Base-by-base conservation (phyloP, 2,329 filamentous ascomycete genomes). In the Sarocladium oryzae region DNA sequence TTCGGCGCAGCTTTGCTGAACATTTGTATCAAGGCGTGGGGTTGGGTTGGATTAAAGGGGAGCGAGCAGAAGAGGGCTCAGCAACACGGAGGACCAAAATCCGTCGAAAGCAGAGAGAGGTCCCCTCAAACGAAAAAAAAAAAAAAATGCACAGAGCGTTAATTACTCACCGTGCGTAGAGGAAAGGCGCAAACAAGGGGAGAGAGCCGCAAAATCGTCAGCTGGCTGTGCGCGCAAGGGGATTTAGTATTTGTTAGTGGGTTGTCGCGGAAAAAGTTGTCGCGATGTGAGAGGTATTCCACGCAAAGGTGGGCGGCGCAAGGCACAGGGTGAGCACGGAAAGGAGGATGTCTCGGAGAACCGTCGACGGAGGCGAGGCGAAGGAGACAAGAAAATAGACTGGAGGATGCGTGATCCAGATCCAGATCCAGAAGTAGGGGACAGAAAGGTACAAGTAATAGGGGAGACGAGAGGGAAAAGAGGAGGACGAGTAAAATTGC, bases 401-500 rank as follows among this genome's bases (percentile, higher is more conserved):
- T 20, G 40, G 37, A 43, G 20, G 40, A 43, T 28, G 36, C 16
- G 36, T 40, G 40, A 43, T 26, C 40, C 40, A 43, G 23, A 40
- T 40, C 36, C 18, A 40, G 36, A 18, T 36, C 11, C 33, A 30
- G 28, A 30, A 30, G 28, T 13, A 30, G 33, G 20, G 3, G 43
- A 20, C 24, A 15, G 40, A 26, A n/a, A 48, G 26, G 33, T 9
- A 43, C 16, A 13, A n/a, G 23, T 28, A 48, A 48, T 48, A 48
- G 43, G 43, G 43, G 43, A 48, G 43, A 48, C 5, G 43, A 30
- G 40, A 28, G 40, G 18, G 21, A 45, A 45, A 20, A 41, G 24
- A 48, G 43, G 43, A 48, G 43, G 43, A 48, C 43, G 43, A 48
- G 43, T 48, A 33, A 48, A 48, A 48, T 48, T 48, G 28, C 43